Evolutionary conservation across 108 stramenopile genomes (phyloP).

Genomic region (Cyclotella baltica): DNA sequence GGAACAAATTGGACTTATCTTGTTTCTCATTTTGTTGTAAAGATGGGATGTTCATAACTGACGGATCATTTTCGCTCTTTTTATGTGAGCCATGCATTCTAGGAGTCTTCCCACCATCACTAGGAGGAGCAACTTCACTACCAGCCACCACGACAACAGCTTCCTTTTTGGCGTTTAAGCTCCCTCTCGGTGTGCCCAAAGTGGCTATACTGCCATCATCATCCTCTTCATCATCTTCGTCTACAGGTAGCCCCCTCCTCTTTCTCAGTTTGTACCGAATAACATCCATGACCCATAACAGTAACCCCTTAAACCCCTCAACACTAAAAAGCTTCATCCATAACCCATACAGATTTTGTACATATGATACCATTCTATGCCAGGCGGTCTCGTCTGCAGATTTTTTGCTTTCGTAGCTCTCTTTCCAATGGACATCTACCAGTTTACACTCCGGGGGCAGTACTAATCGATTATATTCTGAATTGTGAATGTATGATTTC

Average conservation of each 20-base stretch:
- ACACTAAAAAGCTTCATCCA: constrained; percentile 23
- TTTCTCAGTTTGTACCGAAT: constrained; percentile 40
- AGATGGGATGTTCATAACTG: constrained; percentile 18
- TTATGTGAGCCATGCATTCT: not conserved
- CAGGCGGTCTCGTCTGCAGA: constrained; percentile 22
- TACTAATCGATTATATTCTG: constrained; percentile 63
- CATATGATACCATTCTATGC: constrained; percentile 15
- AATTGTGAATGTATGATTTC: constrained; percentile 54
- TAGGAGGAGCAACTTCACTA: not conserved
- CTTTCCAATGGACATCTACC: constrained; percentile 45
- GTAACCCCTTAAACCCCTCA: constrained; percentile 26
- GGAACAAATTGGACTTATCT: not conserved
- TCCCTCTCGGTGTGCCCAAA: constrained; percentile 6
- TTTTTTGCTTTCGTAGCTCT: constrained; percentile 14
- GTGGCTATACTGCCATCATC: constrained; percentile 47
- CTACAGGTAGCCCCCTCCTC: constrained; percentile 32
- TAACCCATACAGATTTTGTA: constrained; percentile 18
- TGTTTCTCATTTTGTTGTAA: not conserved
- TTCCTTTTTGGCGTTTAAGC: not conserved
- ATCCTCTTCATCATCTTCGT: constrained; percentile 53
- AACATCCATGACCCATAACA: constrained; percentile 38
- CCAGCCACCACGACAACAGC: not conserved
- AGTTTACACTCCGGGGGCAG: constrained; percentile 80
- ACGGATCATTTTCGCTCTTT: constrained; percentile 26
- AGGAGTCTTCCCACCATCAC: constrained; percentile 5